A percentile compares a stretch with the other conserved stretches of the same genome.
Conservation (phyloP, 1,284 basidiomycete genomes). For the Garcileccinum viscosum region DNA sequence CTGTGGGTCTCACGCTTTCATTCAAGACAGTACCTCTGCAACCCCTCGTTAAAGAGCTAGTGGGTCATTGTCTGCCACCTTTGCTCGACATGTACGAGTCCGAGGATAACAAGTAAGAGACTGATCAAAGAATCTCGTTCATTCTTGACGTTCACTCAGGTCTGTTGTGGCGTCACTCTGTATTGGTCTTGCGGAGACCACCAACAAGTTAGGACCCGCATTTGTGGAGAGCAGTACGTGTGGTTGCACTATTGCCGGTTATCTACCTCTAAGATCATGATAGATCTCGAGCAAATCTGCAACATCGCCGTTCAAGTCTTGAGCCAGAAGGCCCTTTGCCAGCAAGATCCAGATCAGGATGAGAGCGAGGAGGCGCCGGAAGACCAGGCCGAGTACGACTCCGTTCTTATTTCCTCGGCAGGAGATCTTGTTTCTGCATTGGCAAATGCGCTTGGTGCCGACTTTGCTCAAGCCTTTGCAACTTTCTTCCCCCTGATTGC, state of each 20-base stretch:
- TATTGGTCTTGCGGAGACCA: constrained; percentile 86
- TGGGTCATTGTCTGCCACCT: constrained; percentile 76
- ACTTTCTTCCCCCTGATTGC: constrained; percentile 90
- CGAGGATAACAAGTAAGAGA: constrained; percentile 96
- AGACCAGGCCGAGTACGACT: constrained; percentile 95
- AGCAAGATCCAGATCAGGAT: constrained; percentile 95
- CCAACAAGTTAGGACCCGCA: constrained; percentile 89
- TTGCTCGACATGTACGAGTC: constrained; percentile 91
- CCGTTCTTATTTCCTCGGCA: constrained; percentile 92
- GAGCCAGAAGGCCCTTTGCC: constrained; percentile 92
- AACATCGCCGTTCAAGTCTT: constrained; percentile 84
- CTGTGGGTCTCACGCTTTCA: constrained; percentile 6
- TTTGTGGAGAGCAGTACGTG: constrained; percentile 76
- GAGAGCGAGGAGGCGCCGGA: constrained; percentile 82
- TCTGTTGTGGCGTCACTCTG: constrained; percentile 88
- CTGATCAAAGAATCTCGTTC: constrained; percentile 9
- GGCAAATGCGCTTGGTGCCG: constrained; percentile 83
- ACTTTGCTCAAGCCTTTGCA: constrained; percentile 86
- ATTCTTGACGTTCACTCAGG: constrained; percentile 51
- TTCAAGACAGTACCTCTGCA: constrained; percentile 61
- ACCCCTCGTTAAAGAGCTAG: constrained; percentile 82
- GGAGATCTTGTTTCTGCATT: constrained; percentile 94
- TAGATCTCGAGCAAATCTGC: constrained; percentile 83
- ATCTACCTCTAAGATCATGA: constrained; percentile 15
- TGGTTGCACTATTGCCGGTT: background rate